phyloP scores from a whole-genome alignment of 1,284 basidiomycete species.

The Laetiporus sulphureus region DNA sequence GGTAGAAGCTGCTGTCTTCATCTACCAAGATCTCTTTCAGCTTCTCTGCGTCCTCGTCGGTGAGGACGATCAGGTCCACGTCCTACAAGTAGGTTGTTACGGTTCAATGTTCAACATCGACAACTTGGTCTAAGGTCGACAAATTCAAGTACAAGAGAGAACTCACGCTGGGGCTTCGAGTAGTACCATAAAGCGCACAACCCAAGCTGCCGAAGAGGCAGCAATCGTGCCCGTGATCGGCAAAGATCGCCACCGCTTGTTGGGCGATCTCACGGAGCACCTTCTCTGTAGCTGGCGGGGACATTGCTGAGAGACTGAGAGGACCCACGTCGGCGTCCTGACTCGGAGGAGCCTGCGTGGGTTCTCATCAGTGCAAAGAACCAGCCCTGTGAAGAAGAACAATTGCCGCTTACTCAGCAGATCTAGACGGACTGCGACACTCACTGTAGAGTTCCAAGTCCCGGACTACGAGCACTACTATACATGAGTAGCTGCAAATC shows the following conservation, averaged over 20 bases:
- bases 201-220: conserved; percentile 19
- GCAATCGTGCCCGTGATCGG: conserved; percentile 7
- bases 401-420: not conserved
- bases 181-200: conserved; percentile 15
- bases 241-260: conserved; percentile 8
- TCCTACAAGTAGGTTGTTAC: not conserved
- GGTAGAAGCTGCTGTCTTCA: not conserved
- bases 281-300: conserved; percentile 2
- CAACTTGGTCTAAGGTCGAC: too few relatives aligned
- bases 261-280: conserved; percentile 10
- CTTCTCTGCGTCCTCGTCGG: not conserved
- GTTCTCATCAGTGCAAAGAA: not conserved
- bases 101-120: not conserved
- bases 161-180: conserved; percentile 14
- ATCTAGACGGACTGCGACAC: too few relatives aligned
- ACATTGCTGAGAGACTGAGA: not conserved
- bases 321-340: not conserved
- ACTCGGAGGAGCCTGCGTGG: not conserved
- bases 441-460: too few relatives aligned
- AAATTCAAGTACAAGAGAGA: not conserved
- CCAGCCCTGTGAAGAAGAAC: not conserved
- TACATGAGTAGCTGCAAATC: too few relatives aligned
- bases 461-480: too few relatives aligned
- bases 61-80: not conserved
- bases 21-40: not conserved